Percentiles rank a stretch among this genome's conserved stretches.
These are phyloP conservation scores for Hebeloma cylindrosporum DNA, from an alignment of 768 basidiomycete species.

Conservation along the genomic window DNA sequence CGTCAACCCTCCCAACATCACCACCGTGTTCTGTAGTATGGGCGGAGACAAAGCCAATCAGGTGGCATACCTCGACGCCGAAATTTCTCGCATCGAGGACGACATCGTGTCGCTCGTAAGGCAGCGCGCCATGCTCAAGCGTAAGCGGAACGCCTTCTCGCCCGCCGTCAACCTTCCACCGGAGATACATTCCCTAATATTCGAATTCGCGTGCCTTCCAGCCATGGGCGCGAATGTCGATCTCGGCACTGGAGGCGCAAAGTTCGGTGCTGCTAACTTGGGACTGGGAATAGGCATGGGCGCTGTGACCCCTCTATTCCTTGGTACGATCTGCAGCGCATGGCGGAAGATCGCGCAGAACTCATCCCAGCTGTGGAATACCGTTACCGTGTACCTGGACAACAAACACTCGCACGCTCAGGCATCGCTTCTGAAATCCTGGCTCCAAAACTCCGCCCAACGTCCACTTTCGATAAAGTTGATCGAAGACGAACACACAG, in stretches of 20 bases:
- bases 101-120: slow-evolving; percentile 21
- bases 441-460: slow-evolving; percentile 17
- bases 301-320: slow-evolving; percentile 21
- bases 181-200: slow-evolving; percentile 20
- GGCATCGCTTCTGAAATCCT: slow-evolving; percentile 18
- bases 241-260: not conserved
- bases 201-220: slow-evolving; percentile 20
- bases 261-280: slow-evolving; percentile 9
- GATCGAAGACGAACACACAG: slow-evolving; percentile 17
- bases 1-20: slow-evolving; percentile 14
- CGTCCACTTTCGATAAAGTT: slow-evolving; percentile 19
- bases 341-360: slow-evolving; percentile 19
- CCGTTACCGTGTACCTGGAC: slow-evolving; percentile 14
- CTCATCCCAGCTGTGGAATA: slow-evolving; percentile 21
- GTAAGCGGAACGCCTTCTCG: slow-evolving; percentile 19
- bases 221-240: not conserved
- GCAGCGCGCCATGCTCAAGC: slow-evolving; percentile 18
- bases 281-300: slow-evolving; percentile 15
- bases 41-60: slow-evolving; percentile 6
- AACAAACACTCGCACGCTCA: slow-evolving; percentile 16
- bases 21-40: slow-evolving; percentile 23
- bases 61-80: slow-evolving; percentile 17
- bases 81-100: slow-evolving; percentile 20
- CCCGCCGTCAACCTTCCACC: slow-evolving; percentile 19
- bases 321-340: slow-evolving; percentile 21